Evolutionary conservation across 1,139 yeast species (phyloP).

Genomic region (Wickerhamomyces sp.): DNA sequence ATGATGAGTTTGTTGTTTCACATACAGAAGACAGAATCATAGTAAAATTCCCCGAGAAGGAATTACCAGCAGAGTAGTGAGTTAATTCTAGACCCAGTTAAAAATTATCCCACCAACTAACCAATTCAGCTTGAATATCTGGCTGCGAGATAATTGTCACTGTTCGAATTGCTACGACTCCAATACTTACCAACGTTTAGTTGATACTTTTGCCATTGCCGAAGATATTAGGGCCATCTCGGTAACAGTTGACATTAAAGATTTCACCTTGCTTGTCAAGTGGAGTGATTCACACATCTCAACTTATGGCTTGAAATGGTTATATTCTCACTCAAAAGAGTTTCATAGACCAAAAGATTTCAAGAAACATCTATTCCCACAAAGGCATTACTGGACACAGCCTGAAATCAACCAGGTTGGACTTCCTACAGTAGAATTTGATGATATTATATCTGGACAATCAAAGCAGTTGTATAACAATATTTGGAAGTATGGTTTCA

Average conservation of each 20-base stretch:
- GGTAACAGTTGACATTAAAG: slow-evolving; percentile 10
- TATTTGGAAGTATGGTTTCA: slow-evolving; percentile 59
- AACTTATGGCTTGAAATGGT: slow-evolving; percentile 46
- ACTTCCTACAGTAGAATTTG: slow-evolving; percentile 50
- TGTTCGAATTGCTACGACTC: slow-evolving; percentile 58
- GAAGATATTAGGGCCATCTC: slow-evolving; percentile 39
- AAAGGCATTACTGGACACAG: slow-evolving; percentile 43
- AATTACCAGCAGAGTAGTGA: not conserved
- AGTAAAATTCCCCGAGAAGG: no score
- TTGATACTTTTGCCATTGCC: slow-evolving; percentile 50
- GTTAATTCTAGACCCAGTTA: no score
- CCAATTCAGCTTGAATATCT: slow-evolving; percentile 31
- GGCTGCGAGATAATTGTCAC: slow-evolving; percentile 72
- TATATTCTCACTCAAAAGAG: slow-evolving; percentile 53
- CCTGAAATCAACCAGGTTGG: slow-evolving; percentile 35
- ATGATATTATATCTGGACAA: slow-evolving; percentile 23
- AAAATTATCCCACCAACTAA: no score
- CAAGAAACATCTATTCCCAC: slow-evolving; percentile 21
- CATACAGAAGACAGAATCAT: no score
- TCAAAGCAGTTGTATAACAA: slow-evolving; percentile 53
- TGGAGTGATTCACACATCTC: slow-evolving; percentile 56
- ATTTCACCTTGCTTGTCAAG: slow-evolving; percentile 25
- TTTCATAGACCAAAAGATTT: slow-evolving; percentile 39
- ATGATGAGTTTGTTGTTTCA: no score
- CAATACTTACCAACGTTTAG: slow-evolving; percentile 58